A percentile compares a stretch with the other conserved stretches of the same genome.
Conservation (phyloP, 495 filamentous ascomycete species). For the Daldinia grandis region DNA sequence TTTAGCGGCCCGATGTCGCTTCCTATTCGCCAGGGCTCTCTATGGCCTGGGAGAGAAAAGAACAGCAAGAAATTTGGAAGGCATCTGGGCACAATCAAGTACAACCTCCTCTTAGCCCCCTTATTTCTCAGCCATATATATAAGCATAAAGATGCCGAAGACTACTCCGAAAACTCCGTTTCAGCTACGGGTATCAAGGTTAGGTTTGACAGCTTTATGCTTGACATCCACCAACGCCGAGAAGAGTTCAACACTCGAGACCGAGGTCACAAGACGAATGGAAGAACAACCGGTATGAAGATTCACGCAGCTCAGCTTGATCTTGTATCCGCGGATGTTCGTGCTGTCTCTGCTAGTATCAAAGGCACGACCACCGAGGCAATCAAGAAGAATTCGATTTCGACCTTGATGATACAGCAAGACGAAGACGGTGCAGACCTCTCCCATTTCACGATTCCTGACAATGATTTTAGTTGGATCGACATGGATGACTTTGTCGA, state of each 20-base stretch:
- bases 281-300: constrained; percentile 87
- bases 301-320: constrained; percentile 94
- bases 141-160: constrained; percentile 95
- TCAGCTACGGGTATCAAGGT: constrained; percentile 95
- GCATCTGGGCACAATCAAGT: constrained; percentile 96
- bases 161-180: constrained; percentile 79
- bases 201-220: constrained; percentile 91
- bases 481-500: constrained; percentile 99
- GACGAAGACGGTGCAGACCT: constrained; percentile 68
- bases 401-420: constrained; percentile 57
- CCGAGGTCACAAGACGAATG: constrained; percentile 73
- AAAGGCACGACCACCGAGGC: constrained; percentile 77
- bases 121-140: constrained; percentile 96
- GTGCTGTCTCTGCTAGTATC: constrained; percentile 92
- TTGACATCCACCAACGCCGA: constrained; percentile 93
- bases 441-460: constrained; percentile 91
- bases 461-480: constrained; percentile 93
- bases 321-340: constrained; percentile 88
- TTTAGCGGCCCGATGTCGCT: constrained; percentile 96
- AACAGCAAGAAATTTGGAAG: constrained; percentile 98
- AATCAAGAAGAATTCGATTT: constrained; percentile 67
- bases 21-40: constrained; percentile 86
- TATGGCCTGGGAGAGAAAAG: constrained; percentile 93
- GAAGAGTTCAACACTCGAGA: constrained; percentile 87
- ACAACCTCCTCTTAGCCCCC: constrained; percentile 90